A percentile compares a stretch with the other conserved stretches of the same genome.
Evolutionary conservation across 306 rosid genomes (phyloP).

Genomic region (Fagus crenata): DNA sequence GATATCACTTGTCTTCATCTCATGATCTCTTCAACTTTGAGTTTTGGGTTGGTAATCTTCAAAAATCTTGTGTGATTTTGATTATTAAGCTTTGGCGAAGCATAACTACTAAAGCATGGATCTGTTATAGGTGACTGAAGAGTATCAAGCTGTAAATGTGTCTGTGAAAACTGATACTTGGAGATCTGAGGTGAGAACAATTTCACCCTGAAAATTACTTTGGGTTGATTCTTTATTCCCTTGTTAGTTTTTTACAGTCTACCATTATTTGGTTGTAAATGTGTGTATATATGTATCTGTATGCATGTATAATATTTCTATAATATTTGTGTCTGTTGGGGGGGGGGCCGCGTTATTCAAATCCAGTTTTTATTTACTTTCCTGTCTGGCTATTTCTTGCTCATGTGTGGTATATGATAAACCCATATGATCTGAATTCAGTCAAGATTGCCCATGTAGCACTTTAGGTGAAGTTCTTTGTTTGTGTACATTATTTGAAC

Average conservation of each 20-base stretch:
- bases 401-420: constrained; percentile 5
- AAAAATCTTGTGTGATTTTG: constrained; percentile 22
- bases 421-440: constrained; percentile 3
- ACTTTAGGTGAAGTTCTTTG: neutral
- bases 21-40: constrained; percentile 81
- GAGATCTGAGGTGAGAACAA: constrained; percentile 57
- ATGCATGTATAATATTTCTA: too few species aligned
- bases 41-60: constrained; percentile 72
- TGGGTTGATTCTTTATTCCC: neutral
- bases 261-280: constrained; percentile 2
- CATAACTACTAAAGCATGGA: constrained; percentile 29
- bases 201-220: constrained; percentile 19
- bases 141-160: constrained; percentile 67
- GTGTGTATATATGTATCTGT: neutral
- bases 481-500: constrained; percentile 6
- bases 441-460: constrained; percentile 5
- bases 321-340: too few species aligned
- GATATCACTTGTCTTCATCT: constrained; percentile 60
- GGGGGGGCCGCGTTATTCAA: too few species aligned
- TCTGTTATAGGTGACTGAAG: constrained; percentile 65
- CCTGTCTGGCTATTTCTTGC: neutral
- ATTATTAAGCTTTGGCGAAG: constrained; percentile 25
- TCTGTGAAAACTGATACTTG: constrained; percentile 48
- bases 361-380: neutral
- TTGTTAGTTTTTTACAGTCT: neutral